Evolutionary conservation across 495 filamentous ascomycete genomes (phyloP).

Genomic region (Tuber indicum): DNA sequence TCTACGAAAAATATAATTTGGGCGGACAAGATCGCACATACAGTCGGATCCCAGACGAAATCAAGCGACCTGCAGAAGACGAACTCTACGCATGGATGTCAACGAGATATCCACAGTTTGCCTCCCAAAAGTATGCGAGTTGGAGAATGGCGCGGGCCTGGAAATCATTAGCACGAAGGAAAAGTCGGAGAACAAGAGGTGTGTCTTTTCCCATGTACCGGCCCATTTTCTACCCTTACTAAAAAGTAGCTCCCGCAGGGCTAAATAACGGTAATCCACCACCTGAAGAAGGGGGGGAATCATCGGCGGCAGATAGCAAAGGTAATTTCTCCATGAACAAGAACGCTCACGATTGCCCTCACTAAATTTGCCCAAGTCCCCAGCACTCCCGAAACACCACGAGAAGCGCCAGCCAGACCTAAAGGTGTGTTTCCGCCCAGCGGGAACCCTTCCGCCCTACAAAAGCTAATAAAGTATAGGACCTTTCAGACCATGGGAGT

Average conservation of each 20-base stretch:
- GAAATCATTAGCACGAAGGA: constrained; percentile 4
- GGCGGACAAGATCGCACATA: constrained; percentile 4
- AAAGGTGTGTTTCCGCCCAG: constrained; percentile 3
- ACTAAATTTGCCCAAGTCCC: not conserved
- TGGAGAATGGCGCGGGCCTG: constrained; percentile 1
- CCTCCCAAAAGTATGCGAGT: constrained; percentile 1
- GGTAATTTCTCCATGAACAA: not conserved
- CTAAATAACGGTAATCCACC: not conserved
- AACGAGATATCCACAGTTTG: not conserved
- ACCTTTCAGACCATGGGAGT: constrained; percentile 3
- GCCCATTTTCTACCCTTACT: not conserved
- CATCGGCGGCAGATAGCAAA: not conserved
- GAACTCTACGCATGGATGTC: constrained; percentile 2
- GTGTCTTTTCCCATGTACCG: not conserved
- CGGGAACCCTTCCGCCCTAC: not conserved
- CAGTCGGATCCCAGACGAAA: constrained; percentile 5
- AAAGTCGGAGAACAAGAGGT: constrained; percentile 5
- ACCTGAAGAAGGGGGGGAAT: not conserved
- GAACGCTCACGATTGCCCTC: not conserved
- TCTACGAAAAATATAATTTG: constrained; percentile 1
- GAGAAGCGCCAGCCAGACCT: not conserved
- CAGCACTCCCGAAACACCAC: not conserved
- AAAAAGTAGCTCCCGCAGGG: not conserved
- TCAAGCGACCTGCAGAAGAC: constrained; percentile 1
- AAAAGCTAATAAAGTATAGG: not conserved